Base-by-base conservation (phyloP, 73 alveolate genomes). In the Effrenium voratum region DNA sequence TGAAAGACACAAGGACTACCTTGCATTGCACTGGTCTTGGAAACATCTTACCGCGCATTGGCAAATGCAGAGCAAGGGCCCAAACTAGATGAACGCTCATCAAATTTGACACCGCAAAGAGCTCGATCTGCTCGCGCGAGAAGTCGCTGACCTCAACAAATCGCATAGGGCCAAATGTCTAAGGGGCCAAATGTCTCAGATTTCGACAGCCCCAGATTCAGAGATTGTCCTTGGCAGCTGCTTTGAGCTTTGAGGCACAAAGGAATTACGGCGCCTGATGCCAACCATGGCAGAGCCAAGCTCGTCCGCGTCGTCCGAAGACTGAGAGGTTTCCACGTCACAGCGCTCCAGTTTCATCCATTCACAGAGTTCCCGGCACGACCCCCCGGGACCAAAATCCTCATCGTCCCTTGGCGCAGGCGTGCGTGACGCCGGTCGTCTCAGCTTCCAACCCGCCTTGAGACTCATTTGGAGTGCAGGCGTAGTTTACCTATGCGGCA, bases 351-450 rank as follows among this genome's bases (percentile, higher is more conserved):
- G n/a, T n/a, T n/a, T n/a, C n/a, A n/a, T n/a, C n/a, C n/a, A n/a
- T 10, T 28, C 26, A 43, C 55, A 30, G 70, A 68, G 82, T 26
- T 49, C 40, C 47, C 36, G 22, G 28, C 98, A 24, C 98, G 90
- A 55, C 98, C 98, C 34, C 98, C 98, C 16, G 98, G 98, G 40
- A 92, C 98, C 68, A 92, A 57, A 41, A 92, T 92, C 26, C 98
- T 91, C 98, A 92, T 73, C 66, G 98, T 50, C 47, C 98, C 98
- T 92, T 77, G n/a, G n/a, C n/a, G n/a, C n/a, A n/a, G n/a, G n/a
- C n/a, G n/a, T n/a, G n/a, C n/a, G n/a, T n/a, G n/a, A n/a, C n/a
- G n/a, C n/a, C n/a, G n/a, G n/a, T n/a, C n/a, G n/a, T n/a, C n/a
- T n/a, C n/a, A n/a, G n/a, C n/a, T n/a, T n/a, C n/a, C n/a, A n/a